Base-by-base conservation (phyloP, 106 monocot species). In the Apostasia ramifera region DNA sequence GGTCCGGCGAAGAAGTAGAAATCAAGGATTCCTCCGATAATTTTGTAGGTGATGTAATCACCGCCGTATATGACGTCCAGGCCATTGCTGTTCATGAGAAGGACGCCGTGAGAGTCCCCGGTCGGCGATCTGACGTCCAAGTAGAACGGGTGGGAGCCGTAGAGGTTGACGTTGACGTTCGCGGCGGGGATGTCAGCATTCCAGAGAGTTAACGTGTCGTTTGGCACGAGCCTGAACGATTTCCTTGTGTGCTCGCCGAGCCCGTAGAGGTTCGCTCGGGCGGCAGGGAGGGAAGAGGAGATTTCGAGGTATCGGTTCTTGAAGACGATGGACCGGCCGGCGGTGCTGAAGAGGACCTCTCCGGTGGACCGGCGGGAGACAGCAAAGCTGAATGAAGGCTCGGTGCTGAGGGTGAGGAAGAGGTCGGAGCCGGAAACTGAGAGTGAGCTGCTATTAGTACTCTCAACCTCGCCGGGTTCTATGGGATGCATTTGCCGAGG, bases 81-180 rank as follows among this genome's bases (percentile, higher is more conserved):
- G 40, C 84, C 84, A 9, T 81, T 84, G 62, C 80, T 84, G 26
- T 81, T 84, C 5, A 84, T 69, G 1, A 84, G 73, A 10, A 84
- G 64, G 43, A 84, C 84, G 1, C 84, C 80, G 48, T 84, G 84
- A 1, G 79, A 11, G 3, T 48, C 4, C 6, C 79, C 79, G 53
- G 51, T 47, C 1, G 61, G 61, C 1, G 59, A 3, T 58, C 79
- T 69, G 11, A 83, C 83, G 51, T 88, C 88, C 66, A 88, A 55
- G 76, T 88, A 88, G 74, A 88, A 88, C 1, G 88, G 88, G 47
- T 84, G 88, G 0, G 84, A 84, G 6, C 91, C 91, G 50, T 91
- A 91, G 1, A 91, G 77, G 63, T 84, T 86, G n/a, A 58, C 8
- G 50, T 91, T 77, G 3, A 54, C n/a, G 40, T 12, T 50, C 10